phyloP scores from a whole-genome alignment of 2,329 filamentous ascomycete species.

The Proliferodiscus dingleyae region DNA sequence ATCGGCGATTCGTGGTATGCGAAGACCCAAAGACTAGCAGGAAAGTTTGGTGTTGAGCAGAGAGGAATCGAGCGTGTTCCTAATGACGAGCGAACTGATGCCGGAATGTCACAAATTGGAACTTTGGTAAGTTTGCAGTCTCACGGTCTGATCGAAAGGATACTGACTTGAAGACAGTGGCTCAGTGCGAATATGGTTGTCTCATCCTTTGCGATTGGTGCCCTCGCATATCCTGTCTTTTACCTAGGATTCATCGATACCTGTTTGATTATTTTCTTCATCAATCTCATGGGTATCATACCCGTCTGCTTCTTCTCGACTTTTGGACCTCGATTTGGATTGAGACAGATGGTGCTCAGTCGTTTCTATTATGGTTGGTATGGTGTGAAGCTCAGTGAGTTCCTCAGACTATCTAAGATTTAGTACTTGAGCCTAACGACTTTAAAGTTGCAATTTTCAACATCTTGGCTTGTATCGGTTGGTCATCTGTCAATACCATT shows the following conservation, averaged over 20 bases:
- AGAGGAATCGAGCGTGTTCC: constrained; percentile 72
- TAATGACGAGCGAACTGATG: constrained; percentile 62
- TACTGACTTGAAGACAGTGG: constrained; percentile 47
- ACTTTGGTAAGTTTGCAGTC: constrained; percentile 55
- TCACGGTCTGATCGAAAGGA: background rate
- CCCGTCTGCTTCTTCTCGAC: constrained; percentile 74
- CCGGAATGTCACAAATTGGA: constrained; percentile 59
- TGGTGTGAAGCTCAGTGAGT: constrained; percentile 61
- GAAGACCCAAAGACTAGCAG: constrained; percentile 57
- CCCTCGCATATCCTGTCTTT: constrained; percentile 64
- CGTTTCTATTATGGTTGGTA: constrained; percentile 73
- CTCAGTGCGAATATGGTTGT: constrained; percentile 75
- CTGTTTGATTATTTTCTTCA: constrained; percentile 66
- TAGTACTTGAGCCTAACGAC: constrained; percentile 8
- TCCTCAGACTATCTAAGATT: background rate
- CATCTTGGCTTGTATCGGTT: constrained; percentile 66
- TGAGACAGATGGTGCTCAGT: constrained; percentile 77
- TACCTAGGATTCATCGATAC: constrained; percentile 68
- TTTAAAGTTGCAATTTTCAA: constrained; percentile 62
- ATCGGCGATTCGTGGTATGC: constrained; percentile 52
- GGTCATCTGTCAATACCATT: constrained; percentile 73
- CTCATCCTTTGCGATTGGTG: constrained; percentile 70
- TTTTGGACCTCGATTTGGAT: constrained; percentile 68
- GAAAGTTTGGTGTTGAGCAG: constrained; percentile 64
- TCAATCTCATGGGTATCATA: constrained; percentile 68